Evolutionary conservation across 768 basidiomycete species (phyloP), one percentile per base, ranked within the genome.

Genomic region (Leucosporidium creatinivorum): DNA sequence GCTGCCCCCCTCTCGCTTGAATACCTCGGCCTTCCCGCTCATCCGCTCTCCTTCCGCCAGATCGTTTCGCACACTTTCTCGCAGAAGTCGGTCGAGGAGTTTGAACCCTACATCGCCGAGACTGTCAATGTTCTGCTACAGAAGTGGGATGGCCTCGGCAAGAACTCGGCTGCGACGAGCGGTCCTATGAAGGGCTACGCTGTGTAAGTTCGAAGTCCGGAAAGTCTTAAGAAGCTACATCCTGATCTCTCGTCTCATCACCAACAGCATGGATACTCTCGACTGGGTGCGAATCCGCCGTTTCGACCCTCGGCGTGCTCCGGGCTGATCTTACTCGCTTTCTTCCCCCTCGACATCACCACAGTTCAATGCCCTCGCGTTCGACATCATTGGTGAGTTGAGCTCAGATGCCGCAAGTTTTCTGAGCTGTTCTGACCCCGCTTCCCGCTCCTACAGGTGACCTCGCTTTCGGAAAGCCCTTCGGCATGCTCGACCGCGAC

Each of bases 381-480:
- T 87, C 73, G 86, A 87, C 77, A 89, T 91, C 15, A 44, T 44
- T 17, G 39, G 39, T 44, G 39, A 7, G 39, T 44, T 9, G 15
- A 12, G 39, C 39, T 44, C n/a, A n/a, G n/a, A n/a, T n/a, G n/a
- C n/a, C n/a, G 23, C 25, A 8, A 51, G 33, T 10, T 15, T n/a
- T 23, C 50, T n/a, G 50, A 51, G 21, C 50, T 51, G 50, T 23
- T 8, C 50, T 23, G 23, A 51, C 50, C 8, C 21, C 6, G n/a
- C 49, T 51, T 13, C 8, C 21, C 26, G 26, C 18, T 26, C 13
- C 54, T 31, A 75, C 74, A 31, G 75, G 75, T 28, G 73, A 92
- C 77, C 83, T 92, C 19, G 88, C 89, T 0, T 93, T 93, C 73
- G 91, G 91, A 1, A 84, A 85, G 2, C 88, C 91, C 0, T 94